phyloP scores from a whole-genome alignment of 495 filamentous ascomycete genomes.

The Chlorociboria aeruginascens region DNA sequence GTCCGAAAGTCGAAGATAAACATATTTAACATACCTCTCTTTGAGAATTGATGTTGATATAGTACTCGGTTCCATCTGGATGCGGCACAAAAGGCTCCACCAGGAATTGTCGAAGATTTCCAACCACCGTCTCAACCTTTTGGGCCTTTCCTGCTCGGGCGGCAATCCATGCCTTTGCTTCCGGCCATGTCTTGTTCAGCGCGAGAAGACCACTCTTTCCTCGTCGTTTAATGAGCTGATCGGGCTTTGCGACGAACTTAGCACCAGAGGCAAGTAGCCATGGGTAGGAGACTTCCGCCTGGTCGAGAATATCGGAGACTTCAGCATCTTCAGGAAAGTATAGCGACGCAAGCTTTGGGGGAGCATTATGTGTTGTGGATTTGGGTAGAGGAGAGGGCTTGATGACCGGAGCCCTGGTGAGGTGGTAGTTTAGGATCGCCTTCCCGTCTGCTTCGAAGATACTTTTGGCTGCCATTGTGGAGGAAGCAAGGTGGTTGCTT shows the following conservation, averaged over 20 bases:
- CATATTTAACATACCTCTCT: constrained; percentile 56
- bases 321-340: constrained; percentile 84
- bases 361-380: constrained; percentile 79
- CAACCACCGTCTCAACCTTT: constrained; percentile 83
- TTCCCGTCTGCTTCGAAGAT: constrained; percentile 99
- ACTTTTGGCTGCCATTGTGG: constrained; percentile 92
- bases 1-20: neutral
- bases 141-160: constrained; percentile 81
- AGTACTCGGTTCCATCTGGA: constrained; percentile 86
- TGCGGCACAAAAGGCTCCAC: constrained; percentile 98
- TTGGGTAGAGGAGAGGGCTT: constrained; percentile 89
- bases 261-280: constrained; percentile 74
- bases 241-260: constrained; percentile 97
- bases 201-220: constrained; percentile 96
- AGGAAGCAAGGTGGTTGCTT: constrained; percentile 6
- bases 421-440: constrained; percentile 99
- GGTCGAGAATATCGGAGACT: constrained; percentile 77
- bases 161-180: constrained; percentile 87
- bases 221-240: constrained; percentile 98
- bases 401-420: constrained; percentile 94
- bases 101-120: constrained; percentile 84
- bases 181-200: constrained; percentile 94
- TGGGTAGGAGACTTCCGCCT: constrained; percentile 89
- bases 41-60: constrained; percentile 93
- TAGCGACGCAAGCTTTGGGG: constrained; percentile 80